Base-by-base conservation (phyloP, 352 stramenopile species). In the Globisporangium spiculum region DNA sequence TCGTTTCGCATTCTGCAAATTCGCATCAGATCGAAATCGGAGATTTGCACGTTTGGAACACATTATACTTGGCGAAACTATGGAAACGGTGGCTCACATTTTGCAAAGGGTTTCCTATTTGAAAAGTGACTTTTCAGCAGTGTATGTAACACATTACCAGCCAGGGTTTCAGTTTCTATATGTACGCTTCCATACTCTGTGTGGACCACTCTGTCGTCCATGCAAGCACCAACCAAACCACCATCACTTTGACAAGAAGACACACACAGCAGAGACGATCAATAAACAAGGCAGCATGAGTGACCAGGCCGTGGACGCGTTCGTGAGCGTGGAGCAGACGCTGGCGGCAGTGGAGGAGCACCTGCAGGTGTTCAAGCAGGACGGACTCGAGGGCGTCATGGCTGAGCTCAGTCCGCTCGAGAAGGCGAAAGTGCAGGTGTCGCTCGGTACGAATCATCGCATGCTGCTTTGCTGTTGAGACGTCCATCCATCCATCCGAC, bases 351-450 rank as follows among this genome's bases (percentile, higher is more conserved):
- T 94, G 66, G 84, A 94, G 65, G 75, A 92, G 71, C 83, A 92
- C 60, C 75, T 94, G 20, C 64, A 78, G 63, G 72, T 91, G 30
- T 84, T 94, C 56, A 81, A 76, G 10, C 67, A 81, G 57, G 77
- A 70, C 3, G 80, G 79, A 3, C 64, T 91, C 54, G 84, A 92
- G 69, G 77, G 85, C 27, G 85, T 91, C 48, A 48, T 84, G 60
- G 74, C 80, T 4, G 75, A 85, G 36, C 75, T 94, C 1, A 81
- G 70, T 65, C 81, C 85, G 20, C 63, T 96, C 30, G 84, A 94
- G 65, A 87, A 89, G 46, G 88, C 88, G 34, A 96, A 95, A 68
- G 78, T 94, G 61, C 83, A 94, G 65, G 88, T 96, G 52, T 91
- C 85, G 20, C 67, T 96, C 3, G 86, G 88, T 96, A 62, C 32